Conservation (phyloP, 2,329 filamentous ascomycete genomes). For the Diaporthe longicolla region DNA sequence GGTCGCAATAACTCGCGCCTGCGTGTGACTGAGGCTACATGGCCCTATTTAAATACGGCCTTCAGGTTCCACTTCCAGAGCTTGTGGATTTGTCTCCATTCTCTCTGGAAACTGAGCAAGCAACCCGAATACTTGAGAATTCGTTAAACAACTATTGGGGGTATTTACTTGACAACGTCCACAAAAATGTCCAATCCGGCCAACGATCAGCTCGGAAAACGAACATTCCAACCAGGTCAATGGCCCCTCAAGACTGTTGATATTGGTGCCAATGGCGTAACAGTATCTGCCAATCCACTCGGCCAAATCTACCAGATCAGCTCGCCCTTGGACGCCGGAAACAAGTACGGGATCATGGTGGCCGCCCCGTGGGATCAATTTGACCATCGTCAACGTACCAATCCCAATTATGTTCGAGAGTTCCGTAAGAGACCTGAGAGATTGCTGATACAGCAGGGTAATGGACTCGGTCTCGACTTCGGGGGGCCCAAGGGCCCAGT, state of each 20-base stretch:
- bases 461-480: slow-evolving; percentile 30
- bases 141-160: neutral
- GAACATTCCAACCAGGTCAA: neutral
- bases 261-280: slow-evolving; percentile 40
- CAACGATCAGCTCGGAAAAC: neutral
- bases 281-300: slow-evolving; percentile 40
- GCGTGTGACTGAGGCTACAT: neutral
- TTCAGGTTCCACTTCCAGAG: neutral
- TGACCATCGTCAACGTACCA: slow-evolving; percentile 38
- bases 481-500: neutral
- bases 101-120: neutral
- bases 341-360: slow-evolving; percentile 43
- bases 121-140: neutral
- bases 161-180: no score
- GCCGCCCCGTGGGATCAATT: slow-evolving; percentile 45
- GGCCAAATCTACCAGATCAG: slow-evolving; percentile 42
- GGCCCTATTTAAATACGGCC: neutral
- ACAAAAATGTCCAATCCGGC: neutral
- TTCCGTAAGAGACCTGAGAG: slow-evolving; percentile 44
- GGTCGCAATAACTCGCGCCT: neutral
- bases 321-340: neutral
- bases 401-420: slow-evolving; percentile 41
- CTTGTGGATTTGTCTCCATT: neutral
- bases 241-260: slow-evolving; percentile 43
- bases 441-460: slow-evolving; percentile 3